phyloP scores from a whole-genome alignment of 2,329 filamentous ascomycete species.

The Penicillium sp. region DNA sequence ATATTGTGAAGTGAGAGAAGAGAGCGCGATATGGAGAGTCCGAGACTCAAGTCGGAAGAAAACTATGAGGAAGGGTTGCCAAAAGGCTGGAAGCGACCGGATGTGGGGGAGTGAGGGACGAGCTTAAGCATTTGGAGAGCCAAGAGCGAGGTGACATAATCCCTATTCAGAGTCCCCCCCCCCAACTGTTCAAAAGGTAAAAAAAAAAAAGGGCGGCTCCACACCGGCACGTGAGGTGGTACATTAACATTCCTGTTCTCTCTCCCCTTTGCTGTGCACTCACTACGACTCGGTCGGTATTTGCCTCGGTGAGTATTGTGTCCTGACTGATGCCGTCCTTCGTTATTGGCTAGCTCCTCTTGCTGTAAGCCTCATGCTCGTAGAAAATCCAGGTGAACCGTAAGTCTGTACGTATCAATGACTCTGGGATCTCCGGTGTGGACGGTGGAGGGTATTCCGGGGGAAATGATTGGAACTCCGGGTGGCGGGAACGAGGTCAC shows the following conservation, averaged over 20 bases:
- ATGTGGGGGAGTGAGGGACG: constrained; percentile 15
- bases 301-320: too few species aligned
- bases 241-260: not conserved
- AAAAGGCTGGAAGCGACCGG: constrained; percentile 20
- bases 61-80: constrained; percentile 3
- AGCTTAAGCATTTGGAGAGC: constrained; percentile 18
- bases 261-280: too few species aligned
- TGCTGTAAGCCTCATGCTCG: not conserved
- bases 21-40: not conserved
- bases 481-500: not conserved
- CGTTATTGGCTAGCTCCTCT: not conserved
- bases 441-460: not conserved
- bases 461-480: constrained; percentile 7
- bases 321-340: too few species aligned
- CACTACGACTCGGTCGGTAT: too few species aligned
- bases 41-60: constrained; percentile 6
- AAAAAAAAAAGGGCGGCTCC: not conserved
- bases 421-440: not conserved
- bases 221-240: constrained; percentile 6
- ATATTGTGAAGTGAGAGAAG: constrained; percentile 6
- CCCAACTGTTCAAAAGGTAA: not conserved
- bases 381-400: not conserved
- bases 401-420: not conserved
- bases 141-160: constrained; percentile 28
- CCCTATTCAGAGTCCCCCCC: not conserved